phyloP scores from a whole-genome alignment of 768 basidiomycete genomes.

The Aureoboletus auriporus region DNA sequence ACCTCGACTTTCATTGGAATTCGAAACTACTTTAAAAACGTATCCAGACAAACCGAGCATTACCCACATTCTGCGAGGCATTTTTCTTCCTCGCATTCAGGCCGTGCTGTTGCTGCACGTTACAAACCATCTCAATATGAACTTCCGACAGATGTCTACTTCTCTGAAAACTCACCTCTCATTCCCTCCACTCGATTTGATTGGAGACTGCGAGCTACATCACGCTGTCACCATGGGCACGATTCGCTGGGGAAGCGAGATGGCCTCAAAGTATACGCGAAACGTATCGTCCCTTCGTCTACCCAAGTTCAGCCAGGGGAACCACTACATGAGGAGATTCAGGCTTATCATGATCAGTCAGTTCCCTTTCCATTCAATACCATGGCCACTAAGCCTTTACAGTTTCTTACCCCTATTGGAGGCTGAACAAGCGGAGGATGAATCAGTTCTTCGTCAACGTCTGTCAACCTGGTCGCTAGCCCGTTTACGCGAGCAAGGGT shows the following conservation, averaged over 20 bases:
- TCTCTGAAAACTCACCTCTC: slow-evolving; percentile 28
- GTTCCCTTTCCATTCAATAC: slow-evolving; percentile 7
- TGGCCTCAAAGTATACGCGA: slow-evolving; percentile 25
- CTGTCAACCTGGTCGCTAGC: slow-evolving; percentile 63
- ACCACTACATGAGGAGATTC: slow-evolving; percentile 46
- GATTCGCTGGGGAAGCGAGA: slow-evolving; percentile 6
- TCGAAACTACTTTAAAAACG: slow-evolving; percentile 24
- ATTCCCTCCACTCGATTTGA: slow-evolving; percentile 43
- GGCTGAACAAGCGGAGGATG: slow-evolving; percentile 63
- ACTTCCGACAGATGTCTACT: slow-evolving; percentile 26
- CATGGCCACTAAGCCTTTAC: background rate
- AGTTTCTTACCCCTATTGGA: slow-evolving; percentile 48
- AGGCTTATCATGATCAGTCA: slow-evolving; percentile 53
- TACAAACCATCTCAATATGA: slow-evolving; percentile 15
- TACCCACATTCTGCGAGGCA: background rate
- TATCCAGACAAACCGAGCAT: slow-evolving; percentile 10
- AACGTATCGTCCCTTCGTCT: slow-evolving; percentile 37
- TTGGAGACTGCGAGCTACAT: slow-evolving; percentile 56
- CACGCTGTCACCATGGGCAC: slow-evolving; percentile 30
- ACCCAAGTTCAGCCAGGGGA: slow-evolving; percentile 33
- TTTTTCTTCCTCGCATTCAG: slow-evolving; percentile 17
- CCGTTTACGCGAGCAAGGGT: slow-evolving; percentile 64
- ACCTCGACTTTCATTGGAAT: slow-evolving; percentile 29
- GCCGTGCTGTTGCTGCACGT: slow-evolving; percentile 5
- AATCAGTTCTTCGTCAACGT: slow-evolving; percentile 56